Evolutionary conservation across 2,329 filamentous ascomycete species (phyloP).

Genomic region (Penicillium hesseltinei): DNA sequence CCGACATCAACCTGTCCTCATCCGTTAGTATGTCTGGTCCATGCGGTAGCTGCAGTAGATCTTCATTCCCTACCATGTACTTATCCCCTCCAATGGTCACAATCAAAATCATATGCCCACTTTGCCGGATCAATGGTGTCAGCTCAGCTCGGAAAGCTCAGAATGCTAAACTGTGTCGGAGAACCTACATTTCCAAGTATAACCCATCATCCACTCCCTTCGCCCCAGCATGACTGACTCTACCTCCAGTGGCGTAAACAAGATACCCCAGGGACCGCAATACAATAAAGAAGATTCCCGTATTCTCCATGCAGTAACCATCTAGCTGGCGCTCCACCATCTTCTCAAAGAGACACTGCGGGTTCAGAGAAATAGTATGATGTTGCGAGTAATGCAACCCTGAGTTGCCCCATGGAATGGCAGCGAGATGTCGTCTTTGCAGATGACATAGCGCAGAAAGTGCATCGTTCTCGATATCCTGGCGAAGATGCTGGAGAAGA

Average conservation of each 20-base stretch:
- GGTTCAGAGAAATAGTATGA: slow-evolving; percentile 50
- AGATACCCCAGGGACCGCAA: slow-evolving; percentile 53
- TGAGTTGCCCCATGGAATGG: slow-evolving; percentile 58
- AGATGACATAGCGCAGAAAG: slow-evolving; percentile 34
- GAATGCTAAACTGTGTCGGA: not conserved
- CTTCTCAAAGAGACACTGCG: slow-evolving; percentile 53
- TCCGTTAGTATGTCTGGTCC: not conserved
- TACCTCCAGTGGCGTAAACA: slow-evolving; percentile 57
- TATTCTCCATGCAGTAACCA: slow-evolving; percentile 63
- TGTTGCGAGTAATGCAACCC: slow-evolving; percentile 55
- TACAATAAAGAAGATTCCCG: slow-evolving; percentile 52
- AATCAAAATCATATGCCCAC: slow-evolving; percentile 61
- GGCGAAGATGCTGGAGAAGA: slow-evolving; percentile 28
- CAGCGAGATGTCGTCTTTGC: slow-evolving; percentile 46
- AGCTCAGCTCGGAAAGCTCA: not conserved
- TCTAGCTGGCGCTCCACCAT: slow-evolving; percentile 52
- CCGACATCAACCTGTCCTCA: slow-evolving; percentile 55
- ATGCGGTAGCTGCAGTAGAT: not conserved
- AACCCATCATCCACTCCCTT: slow-evolving; percentile 36
- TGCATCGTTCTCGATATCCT: slow-evolving; percentile 29
- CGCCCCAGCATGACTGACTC: slow-evolving; percentile 41
- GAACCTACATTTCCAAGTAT: slow-evolving; percentile 50
- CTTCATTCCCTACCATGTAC: slow-evolving; percentile 34
- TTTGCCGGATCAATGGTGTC: slow-evolving; percentile 6
- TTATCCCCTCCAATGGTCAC: slow-evolving; percentile 53